phyloP scores from a whole-genome alignment of 129 eudicot genomes.

The Helianthus annuus region HanXRQr2.0-SUNRISE NC_035436.2:207533659-207534158 shows the following conservation, averaged over 20 bases:
- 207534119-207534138: slow-evolving; percentile 85
- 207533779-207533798: too few relatives aligned
- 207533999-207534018: not conserved
- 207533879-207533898: not conserved
- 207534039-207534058: not conserved
- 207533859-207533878: not conserved
- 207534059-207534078: not conserved
- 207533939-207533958: not conserved
- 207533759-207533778: too few relatives aligned
- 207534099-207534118: not conserved
- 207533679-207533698: slow-evolving; percentile 88
- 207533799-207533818: not conserved
- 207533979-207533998: not conserved
- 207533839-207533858: not conserved
- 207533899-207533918: not conserved
- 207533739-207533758: not conserved
- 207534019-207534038: not conserved
- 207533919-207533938: not conserved
- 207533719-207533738: slow-evolving; percentile 8
- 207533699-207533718: slow-evolving; percentile 44
- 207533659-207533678: slow-evolving; percentile 85
- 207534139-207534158: slow-evolving; percentile 64
- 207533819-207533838: not conserved
- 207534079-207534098: not conserved
- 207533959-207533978: too few relatives aligned